A percentile compares a stretch with the other conserved stretches of the same genome.
These are phyloP conservation scores for Physaria fendleri DNA, from an alignment of 345 rosid genomes.

Conservation along the genomic window DNA sequence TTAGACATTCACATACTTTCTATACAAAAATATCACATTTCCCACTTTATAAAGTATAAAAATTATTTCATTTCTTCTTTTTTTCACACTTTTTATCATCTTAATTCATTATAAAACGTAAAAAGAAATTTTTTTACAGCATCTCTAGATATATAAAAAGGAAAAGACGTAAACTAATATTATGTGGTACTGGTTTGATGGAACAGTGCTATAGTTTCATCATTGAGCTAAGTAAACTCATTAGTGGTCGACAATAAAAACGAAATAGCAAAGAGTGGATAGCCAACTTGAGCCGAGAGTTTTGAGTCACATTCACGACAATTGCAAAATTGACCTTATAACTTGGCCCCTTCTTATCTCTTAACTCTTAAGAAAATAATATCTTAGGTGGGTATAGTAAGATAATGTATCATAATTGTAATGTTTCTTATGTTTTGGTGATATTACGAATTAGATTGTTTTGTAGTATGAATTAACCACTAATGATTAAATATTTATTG, in stretches of 20 bases:
- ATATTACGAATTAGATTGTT: too few species aligned
- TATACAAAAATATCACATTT: too few species aligned
- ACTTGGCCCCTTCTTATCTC: conserved; percentile 10
- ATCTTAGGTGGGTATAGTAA: not conserved
- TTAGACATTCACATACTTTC: too few species aligned
- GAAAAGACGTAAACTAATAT: not conserved
- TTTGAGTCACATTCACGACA: not conserved
- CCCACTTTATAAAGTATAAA: too few species aligned
- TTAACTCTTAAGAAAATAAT: conserved; percentile 7
- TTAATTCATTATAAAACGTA: too few species aligned
- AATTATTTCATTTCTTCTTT: too few species aligned
- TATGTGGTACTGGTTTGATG: not conserved
- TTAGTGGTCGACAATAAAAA: conserved; percentile 21
- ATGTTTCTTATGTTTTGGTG: too few species aligned
- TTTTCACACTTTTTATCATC: too few species aligned
- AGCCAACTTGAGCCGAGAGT: conserved; percentile 20
- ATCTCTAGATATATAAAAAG: not conserved
- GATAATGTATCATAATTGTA: too few species aligned
- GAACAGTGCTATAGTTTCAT: not conserved
- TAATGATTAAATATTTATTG: not conserved
- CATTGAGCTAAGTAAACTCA: not conserved
- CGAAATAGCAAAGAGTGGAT: conserved; percentile 10
- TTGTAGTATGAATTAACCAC: not conserved
- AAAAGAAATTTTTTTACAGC: not conserved
- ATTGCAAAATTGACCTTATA: conserved; percentile 1